A percentile compares a stretch with the other conserved stretches of the same genome.
Evolutionary conservation across 148 eudicot species (phyloP).

Genomic region (Vaccinium myrtillus): DNA sequence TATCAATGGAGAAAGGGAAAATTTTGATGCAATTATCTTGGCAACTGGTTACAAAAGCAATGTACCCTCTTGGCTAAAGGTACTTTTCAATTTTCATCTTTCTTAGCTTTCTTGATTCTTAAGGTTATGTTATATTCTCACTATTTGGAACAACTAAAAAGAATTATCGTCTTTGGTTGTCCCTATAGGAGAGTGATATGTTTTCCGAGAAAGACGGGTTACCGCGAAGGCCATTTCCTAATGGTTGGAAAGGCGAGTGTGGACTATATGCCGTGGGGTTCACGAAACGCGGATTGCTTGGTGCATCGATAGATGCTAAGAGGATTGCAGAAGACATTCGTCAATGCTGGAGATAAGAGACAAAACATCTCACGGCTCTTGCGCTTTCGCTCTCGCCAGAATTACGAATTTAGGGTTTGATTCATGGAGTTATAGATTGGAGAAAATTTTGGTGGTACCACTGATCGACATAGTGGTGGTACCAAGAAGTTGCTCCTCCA

Average conservation of each 20-base stretch:
- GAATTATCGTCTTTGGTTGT: neutral
- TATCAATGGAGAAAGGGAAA: conserved; percentile 46
- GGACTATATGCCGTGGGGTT: conserved; percentile 75
- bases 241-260: conserved; percentile 77
- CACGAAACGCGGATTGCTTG: conserved; percentile 70
- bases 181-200: conserved; percentile 53
- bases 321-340: conserved; percentile 58
- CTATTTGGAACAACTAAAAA: conserved; percentile 9
- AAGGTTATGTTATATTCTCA: neutral
- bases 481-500: conserved; percentile 29
- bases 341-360: conserved; percentile 37
- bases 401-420: neutral
- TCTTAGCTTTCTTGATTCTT: neutral
- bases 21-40: conserved; percentile 67
- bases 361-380: conserved; percentile 29
- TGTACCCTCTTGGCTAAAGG: conserved; percentile 82
- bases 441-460: conserved; percentile 29
- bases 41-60: conserved; percentile 85
- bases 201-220: conserved; percentile 67
- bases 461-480: neutral
- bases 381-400: conserved; percentile 13
- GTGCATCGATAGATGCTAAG: conserved; percentile 66
- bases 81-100: conserved; percentile 22
- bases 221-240: conserved; percentile 57
- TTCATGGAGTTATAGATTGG: conserved; percentile 11